Base-by-base conservation (phyloP, 495 filamentous ascomycete genomes). In the Apiosordaria backusii region DNA sequence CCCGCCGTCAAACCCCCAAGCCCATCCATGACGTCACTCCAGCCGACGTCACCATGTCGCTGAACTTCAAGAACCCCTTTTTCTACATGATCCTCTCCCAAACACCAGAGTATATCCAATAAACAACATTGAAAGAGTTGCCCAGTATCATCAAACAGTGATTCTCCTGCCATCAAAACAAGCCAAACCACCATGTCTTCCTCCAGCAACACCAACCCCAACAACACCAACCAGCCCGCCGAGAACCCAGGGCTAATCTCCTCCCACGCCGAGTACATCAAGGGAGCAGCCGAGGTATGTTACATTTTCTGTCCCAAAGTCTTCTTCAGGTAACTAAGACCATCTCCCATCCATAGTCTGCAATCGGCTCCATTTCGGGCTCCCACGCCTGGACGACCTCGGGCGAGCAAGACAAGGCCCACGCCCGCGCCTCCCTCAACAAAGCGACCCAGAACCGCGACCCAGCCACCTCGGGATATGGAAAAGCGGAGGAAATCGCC, bases 211-310 rank as follows among this genome's bases (percentile, higher is more conserved):
- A 59, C 65, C 22, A 57, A 68, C 2, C 57, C 55, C 64, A 27
- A 61, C 13, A 69, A 67, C 57, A 60, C 50, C 66, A 68, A 54
- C 26, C 68, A 68, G 55, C 60, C 54, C n/a, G 10, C 35, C 35
- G 57, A 68, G 58, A 26, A 64, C 4, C 62, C 64, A 59, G 50
- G 80, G 24, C 77, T 83, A n/a, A 53, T 81, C 16, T 65, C 75
- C 24, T 73, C 75, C 26, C 81, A 82, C 50, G 79, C 76, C 25
- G 79, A 82, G 66, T 83, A 80, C 59, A 72, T 82, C 64, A 82
- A 83, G 59, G 81, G 81, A 50, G 77, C 76, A 5, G 71, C 79
- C n/a, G 80, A 83, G 73, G 81, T 82, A 5, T 61, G 68, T 68
- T 45, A 1, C 40, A 45, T 45, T 45, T 15, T 9, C 9, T 6